Evolutionary conservation across 257 asterid species (phyloP).

Genomic region (Gynochthodes officinalis): DNA sequence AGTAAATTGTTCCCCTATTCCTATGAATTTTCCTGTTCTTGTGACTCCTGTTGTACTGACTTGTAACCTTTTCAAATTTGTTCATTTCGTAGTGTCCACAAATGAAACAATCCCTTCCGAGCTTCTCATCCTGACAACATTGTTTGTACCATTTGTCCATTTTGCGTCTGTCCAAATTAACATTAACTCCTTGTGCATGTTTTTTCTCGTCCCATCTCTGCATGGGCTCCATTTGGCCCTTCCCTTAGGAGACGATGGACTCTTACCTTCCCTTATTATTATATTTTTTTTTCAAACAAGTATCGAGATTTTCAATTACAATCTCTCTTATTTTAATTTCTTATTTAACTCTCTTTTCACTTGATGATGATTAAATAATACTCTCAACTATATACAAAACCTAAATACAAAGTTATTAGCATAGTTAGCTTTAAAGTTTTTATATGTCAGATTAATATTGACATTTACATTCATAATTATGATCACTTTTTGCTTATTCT

Average conservation of each 20-base stretch:
- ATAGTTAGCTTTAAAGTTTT: too few species aligned
- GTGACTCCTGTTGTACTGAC: background rate
- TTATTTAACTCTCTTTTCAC: too few species aligned
- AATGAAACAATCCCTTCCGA: background rate
- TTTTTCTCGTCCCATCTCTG: constrained; percentile 13
- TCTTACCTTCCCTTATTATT: background rate
- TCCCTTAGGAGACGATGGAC: background rate
- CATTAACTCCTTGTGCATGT: constrained; percentile 6
- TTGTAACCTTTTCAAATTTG: background rate
- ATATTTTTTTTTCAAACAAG: too few species aligned
- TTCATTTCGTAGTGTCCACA: background rate
- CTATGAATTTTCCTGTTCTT: background rate
- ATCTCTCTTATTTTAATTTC: too few species aligned
- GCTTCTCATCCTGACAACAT: constrained; percentile 6
- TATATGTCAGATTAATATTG: too few species aligned
- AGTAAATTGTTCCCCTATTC: background rate
- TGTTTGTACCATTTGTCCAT: constrained; percentile 24
- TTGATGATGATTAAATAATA: too few species aligned
- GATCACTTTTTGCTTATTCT: too few species aligned
- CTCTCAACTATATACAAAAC: too few species aligned
- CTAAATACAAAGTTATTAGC: too few species aligned
- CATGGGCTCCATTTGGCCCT: constrained; percentile 24
- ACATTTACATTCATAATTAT: too few species aligned
- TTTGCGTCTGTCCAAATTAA: constrained; percentile 24
- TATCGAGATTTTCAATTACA: too few species aligned